phyloP scores from a whole-genome alignment of 352 stramenopile species.

The Phytopythium boreale region DNA sequence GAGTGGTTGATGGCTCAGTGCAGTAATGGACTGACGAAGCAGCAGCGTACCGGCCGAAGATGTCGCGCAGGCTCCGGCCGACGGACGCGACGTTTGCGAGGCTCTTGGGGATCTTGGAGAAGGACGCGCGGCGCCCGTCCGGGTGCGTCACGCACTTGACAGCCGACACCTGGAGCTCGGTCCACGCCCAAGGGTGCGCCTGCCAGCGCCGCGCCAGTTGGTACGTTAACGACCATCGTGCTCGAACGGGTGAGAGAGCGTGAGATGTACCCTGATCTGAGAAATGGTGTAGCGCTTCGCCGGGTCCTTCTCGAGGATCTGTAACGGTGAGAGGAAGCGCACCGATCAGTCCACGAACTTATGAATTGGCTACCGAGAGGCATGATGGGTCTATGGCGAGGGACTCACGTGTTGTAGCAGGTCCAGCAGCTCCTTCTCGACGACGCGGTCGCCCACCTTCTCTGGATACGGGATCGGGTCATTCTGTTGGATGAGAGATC shows the following conservation, averaged over 20 bases:
- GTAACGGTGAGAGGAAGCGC: not conserved
- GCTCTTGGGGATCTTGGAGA: constrained; percentile 28
- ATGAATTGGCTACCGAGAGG: not conserved
- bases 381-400: too few relatives aligned
- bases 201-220: constrained; percentile 5
- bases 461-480: constrained; percentile 56
- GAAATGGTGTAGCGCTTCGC: constrained; percentile 49
- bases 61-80: constrained; percentile 51
- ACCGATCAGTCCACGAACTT: not conserved
- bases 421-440: constrained; percentile 60
- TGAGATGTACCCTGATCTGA: constrained; percentile 72
- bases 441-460: constrained; percentile 37
- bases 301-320: constrained; percentile 80
- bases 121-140: constrained; percentile 37
- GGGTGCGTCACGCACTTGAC: constrained; percentile 68
- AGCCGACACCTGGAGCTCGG: constrained; percentile 64
- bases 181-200: constrained; percentile 70
- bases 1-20: too few relatives aligned
- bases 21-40: too few relatives aligned
- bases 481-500: constrained; percentile 28
- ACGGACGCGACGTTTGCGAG: constrained; percentile 46
- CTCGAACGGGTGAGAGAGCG: not conserved
- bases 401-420: constrained; percentile 52
- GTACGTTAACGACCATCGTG: not conserved
- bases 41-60: constrained; percentile 46